Evolutionary conservation across 2,329 filamentous ascomycete genomes (phyloP), one percentile per base, ranked within the genome.

Genomic region (Hymenoscyphus scutula): DNA sequence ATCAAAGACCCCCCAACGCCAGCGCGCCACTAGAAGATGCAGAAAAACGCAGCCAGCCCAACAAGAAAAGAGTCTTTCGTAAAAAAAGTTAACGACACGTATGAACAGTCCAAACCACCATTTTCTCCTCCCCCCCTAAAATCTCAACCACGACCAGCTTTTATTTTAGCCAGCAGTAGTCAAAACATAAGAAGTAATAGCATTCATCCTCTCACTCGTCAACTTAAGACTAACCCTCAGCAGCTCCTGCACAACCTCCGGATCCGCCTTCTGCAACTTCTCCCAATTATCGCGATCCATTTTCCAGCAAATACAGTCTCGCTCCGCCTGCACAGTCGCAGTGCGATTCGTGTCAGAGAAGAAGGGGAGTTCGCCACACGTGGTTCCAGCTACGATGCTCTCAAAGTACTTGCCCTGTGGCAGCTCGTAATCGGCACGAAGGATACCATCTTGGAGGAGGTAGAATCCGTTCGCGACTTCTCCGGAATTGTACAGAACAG

Each of bases 291-390:
- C 84, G 13, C 80, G 78, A 62, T 89, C 88, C 78, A 99, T 83
- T 65, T 89, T 77, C 95, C 95, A 99, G 5, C 89, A 86, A 0
- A 95, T 86, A 65, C 89, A 90, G 69, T 94, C 88, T 60, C 88
- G 84, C 74, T 98, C 93, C 1, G 91, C 91, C 53, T 88, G 82
- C 11, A 96, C 92, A 0, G 90, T 97, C 1, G 92, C 92, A 3
- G 93, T 98, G 19, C 95, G 84, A 59, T 85, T 82, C 1, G 94
- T 98, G 72, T 96, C 91, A 2, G 89, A 92, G 77, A 99, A 99
- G 79, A 99, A 99, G 0, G 95, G 95, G 59, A 99, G 77, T 78
- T 99, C 95, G 38, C 95, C 95, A 70, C 94, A 98, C 0, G 95
- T 97, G 1, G 95, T 95, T 17, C 95, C 95, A 0, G 93, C 91